Conservation (phyloP, 164 flowering plant species). For the Umbilicus rupestris region DNA sequence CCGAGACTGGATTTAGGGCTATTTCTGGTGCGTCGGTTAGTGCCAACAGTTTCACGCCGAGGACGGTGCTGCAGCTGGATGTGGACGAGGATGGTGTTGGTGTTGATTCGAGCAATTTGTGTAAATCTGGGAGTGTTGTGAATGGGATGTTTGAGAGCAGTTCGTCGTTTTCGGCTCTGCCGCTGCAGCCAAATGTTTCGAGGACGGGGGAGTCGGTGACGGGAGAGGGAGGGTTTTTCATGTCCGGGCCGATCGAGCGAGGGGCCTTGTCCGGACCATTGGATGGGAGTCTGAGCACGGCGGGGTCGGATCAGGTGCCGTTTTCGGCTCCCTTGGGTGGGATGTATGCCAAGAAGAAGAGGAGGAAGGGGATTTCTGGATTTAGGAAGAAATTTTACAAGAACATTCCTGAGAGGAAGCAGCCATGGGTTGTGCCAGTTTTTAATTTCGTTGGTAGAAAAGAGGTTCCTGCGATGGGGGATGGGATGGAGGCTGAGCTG, state of each 20-base stretch:
- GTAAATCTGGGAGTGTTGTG: constrained; percentile 20
- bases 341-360: constrained; percentile 40
- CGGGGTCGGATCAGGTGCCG: constrained; percentile 24
- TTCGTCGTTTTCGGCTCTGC: constrained; percentile 66
- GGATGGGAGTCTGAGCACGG: background rate
- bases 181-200: constrained; percentile 68
- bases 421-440: constrained; percentile 92
- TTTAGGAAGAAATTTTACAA: constrained; percentile 45
- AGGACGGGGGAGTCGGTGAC: constrained; percentile 42
- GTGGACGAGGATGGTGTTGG: constrained; percentile 27
- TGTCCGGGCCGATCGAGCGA: constrained; percentile 83
- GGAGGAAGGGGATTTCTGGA: constrained; percentile 56
- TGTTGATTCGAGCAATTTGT: background rate
- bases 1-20: constrained; percentile 54
- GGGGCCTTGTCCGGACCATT: constrained; percentile 3
- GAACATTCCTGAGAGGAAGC: constrained; percentile 64
- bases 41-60: constrained; percentile 75
- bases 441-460: constrained; percentile 49
- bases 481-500: constrained; percentile 19
- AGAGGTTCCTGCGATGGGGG: constrained; percentile 20
- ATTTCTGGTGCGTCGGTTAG: constrained; percentile 96
- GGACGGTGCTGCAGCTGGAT: constrained; percentile 54
- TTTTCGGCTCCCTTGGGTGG: constrained; percentile 90
- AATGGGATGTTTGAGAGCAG: constrained; percentile 76
- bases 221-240: constrained; percentile 65